Conservation (phyloP, 2,329 filamentous ascomycete species). For the Cyphellophora europaea region DNA sequence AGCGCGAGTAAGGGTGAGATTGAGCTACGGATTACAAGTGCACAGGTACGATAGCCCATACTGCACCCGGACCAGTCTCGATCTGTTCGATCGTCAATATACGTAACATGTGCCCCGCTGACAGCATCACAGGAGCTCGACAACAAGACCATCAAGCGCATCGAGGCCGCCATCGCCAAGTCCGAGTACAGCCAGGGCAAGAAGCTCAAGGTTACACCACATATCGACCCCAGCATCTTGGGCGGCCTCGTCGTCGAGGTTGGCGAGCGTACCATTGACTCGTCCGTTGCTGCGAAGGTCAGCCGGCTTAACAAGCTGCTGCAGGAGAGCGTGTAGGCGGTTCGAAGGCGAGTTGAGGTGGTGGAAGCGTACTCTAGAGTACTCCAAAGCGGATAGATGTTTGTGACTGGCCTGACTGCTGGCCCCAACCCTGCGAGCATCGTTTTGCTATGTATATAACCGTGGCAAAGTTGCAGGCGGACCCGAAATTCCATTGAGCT, state of each 20-base stretch:
- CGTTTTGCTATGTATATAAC: no score
- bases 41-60: conserved; percentile 60
- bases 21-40: conserved; percentile 84
- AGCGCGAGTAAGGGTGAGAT: conserved; percentile 84
- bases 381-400: no score
- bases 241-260: conserved; percentile 94
- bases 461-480: no score
- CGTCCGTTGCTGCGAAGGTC: conserved; percentile 89
- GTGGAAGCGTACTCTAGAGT: no score
- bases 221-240: conserved; percentile 89
- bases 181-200: conserved; percentile 83
- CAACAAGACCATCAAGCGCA: conserved; percentile 70
- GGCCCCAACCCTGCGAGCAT: no score
- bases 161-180: conserved; percentile 83
- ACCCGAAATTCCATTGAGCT: no score
- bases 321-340: conserved; percentile 78
- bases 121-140: conserved; percentile 60
- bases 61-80: no score
- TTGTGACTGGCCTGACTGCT: no score
- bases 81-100: no score
- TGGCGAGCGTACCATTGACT: conserved; percentile 95
- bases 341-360: no score
- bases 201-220: conserved; percentile 95
- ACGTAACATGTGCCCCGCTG: conserved; percentile 1
- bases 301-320: conserved; percentile 99